Evolutionary conservation across 495 filamentous ascomycete genomes (phyloP).

Genomic region (Penicillium cataractarum): DNA sequence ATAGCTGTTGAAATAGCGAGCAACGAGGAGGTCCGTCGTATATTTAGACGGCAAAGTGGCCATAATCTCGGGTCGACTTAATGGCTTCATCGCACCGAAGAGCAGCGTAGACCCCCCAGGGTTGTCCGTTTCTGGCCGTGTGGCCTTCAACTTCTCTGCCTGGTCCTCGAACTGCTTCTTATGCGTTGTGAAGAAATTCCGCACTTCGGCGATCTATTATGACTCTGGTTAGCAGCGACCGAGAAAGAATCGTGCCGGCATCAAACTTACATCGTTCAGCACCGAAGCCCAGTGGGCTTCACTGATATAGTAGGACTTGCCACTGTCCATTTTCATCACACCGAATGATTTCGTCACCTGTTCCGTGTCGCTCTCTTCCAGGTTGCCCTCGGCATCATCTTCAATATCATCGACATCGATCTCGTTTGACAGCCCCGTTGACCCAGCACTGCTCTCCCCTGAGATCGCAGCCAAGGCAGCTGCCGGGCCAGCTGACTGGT

Average conservation of each 20-base stretch:
- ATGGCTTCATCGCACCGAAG: constrained; percentile 68
- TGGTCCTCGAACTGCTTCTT: constrained; percentile 72
- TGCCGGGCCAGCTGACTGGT: constrained; percentile 63
- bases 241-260: neutral
- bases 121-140: constrained; percentile 58
- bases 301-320: constrained; percentile 84
- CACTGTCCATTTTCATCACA: constrained; percentile 82
- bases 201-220: constrained; percentile 84
- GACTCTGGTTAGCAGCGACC: constrained; percentile 4
- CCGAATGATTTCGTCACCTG: constrained; percentile 85
- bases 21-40: constrained; percentile 77
- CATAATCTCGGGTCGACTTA: constrained; percentile 74
- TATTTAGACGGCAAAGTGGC: constrained; percentile 78
- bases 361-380: constrained; percentile 82
- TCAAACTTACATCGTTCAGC: constrained; percentile 69
- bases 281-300: constrained; percentile 91
- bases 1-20: constrained; percentile 72
- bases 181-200: constrained; percentile 78
- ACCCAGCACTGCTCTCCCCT: constrained; percentile 58
- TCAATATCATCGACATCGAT: constrained; percentile 61
- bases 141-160: constrained; percentile 62
- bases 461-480: constrained; percentile 67
- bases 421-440: constrained; percentile 49
- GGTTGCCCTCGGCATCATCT: constrained; percentile 53
- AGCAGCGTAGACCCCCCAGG: constrained; percentile 71